Conservation (phyloP, 352 stramenopile genomes). For the Globisporangium middletonii region DNA sequence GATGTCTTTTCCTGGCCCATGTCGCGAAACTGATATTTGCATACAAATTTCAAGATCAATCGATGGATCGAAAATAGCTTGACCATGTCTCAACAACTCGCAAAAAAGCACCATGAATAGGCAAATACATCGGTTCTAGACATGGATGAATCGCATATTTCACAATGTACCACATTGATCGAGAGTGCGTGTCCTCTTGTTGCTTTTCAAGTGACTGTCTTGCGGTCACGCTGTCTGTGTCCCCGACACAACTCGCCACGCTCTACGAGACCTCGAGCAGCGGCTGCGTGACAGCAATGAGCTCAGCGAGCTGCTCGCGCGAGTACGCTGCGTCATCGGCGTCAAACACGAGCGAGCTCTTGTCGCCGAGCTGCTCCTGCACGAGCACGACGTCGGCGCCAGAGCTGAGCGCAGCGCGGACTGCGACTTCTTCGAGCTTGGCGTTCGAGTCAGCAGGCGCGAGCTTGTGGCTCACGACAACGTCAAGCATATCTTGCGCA, state of each 20-base stretch:
- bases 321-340: conserved; percentile 22
- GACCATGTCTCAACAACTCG: not conserved
- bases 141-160: not conserved
- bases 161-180: not conserved
- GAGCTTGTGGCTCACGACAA: conserved; percentile 25
- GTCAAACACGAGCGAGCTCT: conserved; percentile 25
- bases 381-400: conserved; percentile 58
- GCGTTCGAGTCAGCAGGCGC: conserved; percentile 16
- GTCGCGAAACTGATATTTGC: not conserved
- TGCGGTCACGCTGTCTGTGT: not conserved
- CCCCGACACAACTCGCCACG: not conserved
- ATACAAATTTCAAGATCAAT: not conserved
- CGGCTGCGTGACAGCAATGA: conserved; percentile 21
- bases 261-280: conserved; percentile 29
- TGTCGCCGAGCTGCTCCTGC: conserved; percentile 46
- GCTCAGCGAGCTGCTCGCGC: conserved; percentile 28
- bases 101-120: not conserved
- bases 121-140: not conserved
- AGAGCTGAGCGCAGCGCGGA: conserved; percentile 42
- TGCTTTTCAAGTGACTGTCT: not conserved
- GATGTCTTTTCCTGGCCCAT: conserved; percentile 2
- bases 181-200: too few species aligned
- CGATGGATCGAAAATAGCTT: not conserved
- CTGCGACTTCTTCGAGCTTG: conserved; percentile 44
- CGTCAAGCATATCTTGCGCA: conserved; percentile 28